A percentile compares a stretch with the other conserved stretches of the same genome.
These are phyloP conservation scores for Glarea lozoyensis DNA, from an alignment of 495 filamentous ascomycete genomes.

Conservation along the genomic window DNA sequence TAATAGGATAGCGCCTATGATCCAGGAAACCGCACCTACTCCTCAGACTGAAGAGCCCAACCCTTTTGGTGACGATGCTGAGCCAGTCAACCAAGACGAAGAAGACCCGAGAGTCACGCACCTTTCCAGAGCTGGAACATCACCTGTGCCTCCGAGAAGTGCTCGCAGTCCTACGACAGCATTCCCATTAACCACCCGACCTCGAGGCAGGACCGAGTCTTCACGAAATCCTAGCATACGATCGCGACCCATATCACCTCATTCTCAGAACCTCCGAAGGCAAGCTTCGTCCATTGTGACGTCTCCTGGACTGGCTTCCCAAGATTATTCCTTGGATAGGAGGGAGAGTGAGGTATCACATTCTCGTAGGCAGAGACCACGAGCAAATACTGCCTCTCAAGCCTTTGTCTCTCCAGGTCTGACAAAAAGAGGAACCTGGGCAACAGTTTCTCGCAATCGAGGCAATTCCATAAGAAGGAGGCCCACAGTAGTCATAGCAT, in stretches of 20 bases:
- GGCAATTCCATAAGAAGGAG: conserved; percentile 4
- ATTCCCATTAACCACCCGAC: conserved; percentile 2
- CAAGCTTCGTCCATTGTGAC: background rate
- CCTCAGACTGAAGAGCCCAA: too few species aligned
- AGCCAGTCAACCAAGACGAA: too few species aligned
- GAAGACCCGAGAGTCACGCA: background rate
- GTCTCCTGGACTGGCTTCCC: too few species aligned
- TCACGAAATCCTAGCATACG: background rate
- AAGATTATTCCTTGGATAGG: too few species aligned
- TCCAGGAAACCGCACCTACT: too few species aligned
- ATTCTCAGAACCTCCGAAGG: conserved; percentile 7
- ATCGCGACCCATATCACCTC: conserved; percentile 5
- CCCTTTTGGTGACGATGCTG: too few species aligned
- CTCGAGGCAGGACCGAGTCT: background rate
- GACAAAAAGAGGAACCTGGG: conserved; percentile 5
- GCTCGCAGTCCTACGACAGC: conserved; percentile 2
- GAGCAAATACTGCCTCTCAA: conserved; percentile 5
- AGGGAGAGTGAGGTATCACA: conserved; percentile 1
- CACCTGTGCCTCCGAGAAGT: conserved; percentile 3
- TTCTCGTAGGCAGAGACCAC: background rate
- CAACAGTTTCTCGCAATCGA: background rate
- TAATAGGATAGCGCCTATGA: too few species aligned
- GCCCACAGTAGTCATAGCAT: conserved; percentile 1
- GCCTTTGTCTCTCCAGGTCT: conserved; percentile 4
- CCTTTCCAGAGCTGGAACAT: conserved; percentile 5